Percentiles rank a stretch among this genome's conserved stretches.
Conservation (phyloP, 805 yeast genomes). For the Candida nonsorbophila region DNA sequence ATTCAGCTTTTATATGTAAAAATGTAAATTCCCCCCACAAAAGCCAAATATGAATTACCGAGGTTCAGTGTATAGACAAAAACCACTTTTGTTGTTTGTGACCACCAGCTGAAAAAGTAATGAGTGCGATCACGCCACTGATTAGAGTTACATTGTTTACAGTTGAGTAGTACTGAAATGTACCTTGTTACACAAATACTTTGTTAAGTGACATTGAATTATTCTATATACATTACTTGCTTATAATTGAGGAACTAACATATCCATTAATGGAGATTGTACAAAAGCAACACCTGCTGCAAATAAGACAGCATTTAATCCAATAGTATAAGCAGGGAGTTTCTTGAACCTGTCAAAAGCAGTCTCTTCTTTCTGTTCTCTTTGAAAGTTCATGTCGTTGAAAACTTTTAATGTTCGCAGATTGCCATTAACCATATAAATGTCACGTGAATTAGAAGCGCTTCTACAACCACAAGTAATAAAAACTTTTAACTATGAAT, state of each 20-base stretch:
- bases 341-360: slow-evolving; percentile 48
- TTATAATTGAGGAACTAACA: slow-evolving; percentile 70
- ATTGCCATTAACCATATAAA: background rate
- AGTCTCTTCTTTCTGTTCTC: slow-evolving; percentile 23
- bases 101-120: too few species aligned
- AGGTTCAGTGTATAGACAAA: too few species aligned
- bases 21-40: too few species aligned
- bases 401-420: slow-evolving; percentile 1
- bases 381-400: slow-evolving; percentile 3
- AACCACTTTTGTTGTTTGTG: too few species aligned
- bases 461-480: slow-evolving; percentile 20
- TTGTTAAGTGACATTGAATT: too few species aligned
- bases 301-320: slow-evolving; percentile 59
- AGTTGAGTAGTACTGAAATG: too few species aligned
- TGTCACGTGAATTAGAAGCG: background rate
- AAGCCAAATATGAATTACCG: too few species aligned
- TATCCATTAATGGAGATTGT: slow-evolving; percentile 75
- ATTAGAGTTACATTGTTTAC: too few species aligned
- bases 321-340: slow-evolving; percentile 62
- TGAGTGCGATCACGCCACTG: too few species aligned
- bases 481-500: too few species aligned
- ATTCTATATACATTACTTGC: slow-evolving; percentile 3
- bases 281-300: slow-evolving; percentile 70
- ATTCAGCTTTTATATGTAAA: too few species aligned
- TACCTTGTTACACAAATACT: too few species aligned